phyloP scores from a whole-genome alignment of 192 early-diverging fungal genomes.

The Podila verticillata region DNA sequence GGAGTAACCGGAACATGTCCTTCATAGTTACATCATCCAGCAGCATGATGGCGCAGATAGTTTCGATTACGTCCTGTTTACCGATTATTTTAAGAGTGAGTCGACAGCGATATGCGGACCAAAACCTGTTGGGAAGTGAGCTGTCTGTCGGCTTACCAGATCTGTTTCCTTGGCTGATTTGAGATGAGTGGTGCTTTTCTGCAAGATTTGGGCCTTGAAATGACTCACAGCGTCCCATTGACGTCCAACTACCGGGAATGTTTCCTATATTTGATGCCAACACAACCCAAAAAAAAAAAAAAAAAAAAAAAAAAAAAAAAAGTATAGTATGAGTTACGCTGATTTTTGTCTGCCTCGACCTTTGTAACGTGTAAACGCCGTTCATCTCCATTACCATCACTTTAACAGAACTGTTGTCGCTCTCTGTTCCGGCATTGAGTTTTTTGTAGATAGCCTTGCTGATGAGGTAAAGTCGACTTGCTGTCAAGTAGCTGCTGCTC shows the following conservation, averaged over 20 bases:
- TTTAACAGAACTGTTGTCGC: slow-evolving; percentile 17
- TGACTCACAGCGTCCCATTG: slow-evolving; percentile 87
- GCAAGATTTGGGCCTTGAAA: slow-evolving; percentile 79
- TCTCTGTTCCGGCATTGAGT: slow-evolving; percentile 63
- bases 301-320: too few species aligned
- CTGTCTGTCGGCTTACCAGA: slow-evolving; percentile 50
- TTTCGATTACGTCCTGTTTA: slow-evolving; percentile 60
- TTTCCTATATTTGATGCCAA: slow-evolving; percentile 46
- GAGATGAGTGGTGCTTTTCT: slow-evolving; percentile 66
- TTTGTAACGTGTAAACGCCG: slow-evolving; percentile 9
- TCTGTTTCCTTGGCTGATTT: slow-evolving; percentile 50
- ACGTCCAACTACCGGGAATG: slow-evolving; percentile 84
- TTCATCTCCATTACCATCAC: slow-evolving; percentile 43
- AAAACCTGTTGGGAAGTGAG: background rate
- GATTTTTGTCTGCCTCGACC: background rate
- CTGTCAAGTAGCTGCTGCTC: slow-evolving; percentile 71
- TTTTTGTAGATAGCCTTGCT: slow-evolving; percentile 75
- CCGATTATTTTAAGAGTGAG: background rate
- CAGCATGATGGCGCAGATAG: slow-evolving; percentile 73
- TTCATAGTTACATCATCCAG: slow-evolving; percentile 67
- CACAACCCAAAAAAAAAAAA: too few species aligned
- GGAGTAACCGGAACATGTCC: slow-evolving; percentile 61
- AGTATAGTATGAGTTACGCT: too few species aligned
- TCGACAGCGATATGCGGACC: background rate
- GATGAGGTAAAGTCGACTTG: slow-evolving; percentile 74